phyloP scores from a whole-genome alignment of 1,139 yeast genomes.

The Ogataea hybrid region DNA sequence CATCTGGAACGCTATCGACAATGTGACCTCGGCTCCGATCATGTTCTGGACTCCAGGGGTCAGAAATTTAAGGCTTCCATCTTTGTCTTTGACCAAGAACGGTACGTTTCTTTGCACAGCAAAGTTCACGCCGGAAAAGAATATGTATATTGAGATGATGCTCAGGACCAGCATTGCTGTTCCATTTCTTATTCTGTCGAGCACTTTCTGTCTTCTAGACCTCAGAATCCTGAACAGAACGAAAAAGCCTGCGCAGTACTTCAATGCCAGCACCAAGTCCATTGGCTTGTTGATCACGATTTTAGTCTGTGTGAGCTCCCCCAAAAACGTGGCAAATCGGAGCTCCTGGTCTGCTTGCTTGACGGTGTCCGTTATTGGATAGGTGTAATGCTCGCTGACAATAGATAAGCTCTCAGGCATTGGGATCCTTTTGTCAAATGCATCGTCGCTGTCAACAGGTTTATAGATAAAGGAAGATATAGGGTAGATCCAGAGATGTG shows the following conservation, averaged over 20 bases:
- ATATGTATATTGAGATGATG: constrained; percentile 41
- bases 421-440: constrained; percentile 15
- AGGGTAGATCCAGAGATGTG: constrained; percentile 65
- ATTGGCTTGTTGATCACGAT: constrained; percentile 44
- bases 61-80: constrained; percentile 42
- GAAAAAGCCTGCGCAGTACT: constrained; percentile 48
- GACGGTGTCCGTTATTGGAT: constrained; percentile 14
- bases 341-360: constrained; percentile 22
- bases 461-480: constrained; percentile 31
- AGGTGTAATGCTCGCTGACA: constrained; percentile 27
- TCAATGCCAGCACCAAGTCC: constrained; percentile 41
- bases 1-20: constrained; percentile 46
- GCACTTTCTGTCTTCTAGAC: constrained; percentile 42
- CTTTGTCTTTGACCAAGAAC: constrained; percentile 51
- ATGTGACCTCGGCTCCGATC: constrained; percentile 63
- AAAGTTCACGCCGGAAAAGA: constrained; percentile 63
- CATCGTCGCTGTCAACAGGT: constrained; percentile 23
- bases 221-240: constrained; percentile 46
- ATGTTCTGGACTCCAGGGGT: constrained; percentile 67
- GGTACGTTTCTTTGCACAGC: constrained; percentile 60
- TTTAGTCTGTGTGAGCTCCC: constrained; percentile 41
- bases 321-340: constrained; percentile 53
- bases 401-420: constrained; percentile 16
- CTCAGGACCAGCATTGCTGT: constrained; percentile 38
- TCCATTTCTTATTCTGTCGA: constrained; percentile 17